A percentile compares a stretch with the other conserved stretches of the same genome.
Conservation (phyloP, 1,284 basidiomycete species). For the Termitomyces sp. region DNA sequence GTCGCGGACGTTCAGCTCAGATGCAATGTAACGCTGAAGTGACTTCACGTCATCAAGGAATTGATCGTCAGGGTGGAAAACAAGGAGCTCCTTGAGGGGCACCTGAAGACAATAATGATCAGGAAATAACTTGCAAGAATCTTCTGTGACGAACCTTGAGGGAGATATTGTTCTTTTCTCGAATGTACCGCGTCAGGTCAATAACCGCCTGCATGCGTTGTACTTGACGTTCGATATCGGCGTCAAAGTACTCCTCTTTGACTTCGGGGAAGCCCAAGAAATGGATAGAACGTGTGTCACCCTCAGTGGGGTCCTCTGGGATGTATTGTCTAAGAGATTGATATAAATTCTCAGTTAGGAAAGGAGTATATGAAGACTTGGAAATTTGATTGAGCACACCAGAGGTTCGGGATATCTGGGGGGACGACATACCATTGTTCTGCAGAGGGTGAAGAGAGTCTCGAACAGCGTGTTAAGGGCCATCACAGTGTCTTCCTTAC, state of each 20-base stretch:
- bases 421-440: conserved; percentile 73
- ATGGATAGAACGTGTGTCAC: conserved; percentile 90
- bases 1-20: conserved; percentile 94
- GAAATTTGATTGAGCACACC: background rate
- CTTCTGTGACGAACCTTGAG: conserved; percentile 61
- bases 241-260: conserved; percentile 94
- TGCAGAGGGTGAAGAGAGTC: conserved; percentile 88
- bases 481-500: conserved; percentile 81
- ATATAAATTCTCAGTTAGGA: conserved; percentile 96
- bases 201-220: conserved; percentile 94
- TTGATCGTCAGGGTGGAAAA: conserved; percentile 87
- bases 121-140: background rate
- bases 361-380: conserved; percentile 96
- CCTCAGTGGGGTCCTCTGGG: conserved; percentile 63
- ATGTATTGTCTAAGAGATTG: conserved; percentile 87
- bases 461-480: conserved; percentile 98
- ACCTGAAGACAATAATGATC: conserved; percentile 44
- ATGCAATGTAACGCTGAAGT: conserved; percentile 86
- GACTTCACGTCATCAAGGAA: conserved; percentile 87
- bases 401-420: background rate
- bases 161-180: conserved; percentile 86
- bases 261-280: conserved; percentile 94
- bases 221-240: conserved; percentile 93
- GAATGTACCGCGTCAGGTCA: conserved; percentile 85
- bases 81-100: conserved; percentile 87